These are phyloP conservation scores for Penicillium concentricum DNA, from an alignment of 2,329 filamentous ascomycete genomes.

Conservation along the genomic window DNA sequence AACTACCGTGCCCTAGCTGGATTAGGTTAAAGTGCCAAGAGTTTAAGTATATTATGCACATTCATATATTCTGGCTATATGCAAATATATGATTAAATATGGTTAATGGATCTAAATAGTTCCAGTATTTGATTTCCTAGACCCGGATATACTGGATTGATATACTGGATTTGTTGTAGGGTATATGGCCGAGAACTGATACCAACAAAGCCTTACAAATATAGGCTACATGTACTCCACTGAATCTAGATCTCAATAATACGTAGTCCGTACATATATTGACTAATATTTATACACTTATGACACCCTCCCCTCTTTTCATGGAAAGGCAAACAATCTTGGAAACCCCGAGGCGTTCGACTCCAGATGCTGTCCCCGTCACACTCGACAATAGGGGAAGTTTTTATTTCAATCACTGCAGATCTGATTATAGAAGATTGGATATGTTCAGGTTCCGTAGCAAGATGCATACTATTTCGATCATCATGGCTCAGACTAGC, in stretches of 20 bases:
- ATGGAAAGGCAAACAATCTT: background rate
- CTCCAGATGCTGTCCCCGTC: background rate
- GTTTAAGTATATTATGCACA: background rate
- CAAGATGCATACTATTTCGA: background rate
- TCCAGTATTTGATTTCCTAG: too few relatives aligned
- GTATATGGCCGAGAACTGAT: too few relatives aligned
- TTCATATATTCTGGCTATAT: too few relatives aligned
- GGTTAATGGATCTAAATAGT: background rate
- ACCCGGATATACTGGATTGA: too few relatives aligned
- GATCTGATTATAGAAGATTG: background rate
- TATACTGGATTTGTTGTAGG: background rate
- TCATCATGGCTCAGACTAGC: background rate
- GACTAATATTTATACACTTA: background rate
- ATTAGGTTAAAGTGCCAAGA: background rate
- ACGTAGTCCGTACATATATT: background rate
- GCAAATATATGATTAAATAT: background rate
- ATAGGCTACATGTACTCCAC: background rate
- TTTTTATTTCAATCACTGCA: background rate
- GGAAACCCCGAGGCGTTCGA: background rate
- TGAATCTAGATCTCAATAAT: background rate
- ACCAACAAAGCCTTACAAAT: background rate
- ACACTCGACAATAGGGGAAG: too few relatives aligned
- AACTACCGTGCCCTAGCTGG: background rate
- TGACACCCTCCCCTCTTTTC: background rate
- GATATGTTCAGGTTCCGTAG: background rate